Percentiles rank a stretch among this genome's conserved stretches.
Conservation (phyloP, 2,329 filamentous ascomycete species). For the Monosporascus ibericus region DNA sequence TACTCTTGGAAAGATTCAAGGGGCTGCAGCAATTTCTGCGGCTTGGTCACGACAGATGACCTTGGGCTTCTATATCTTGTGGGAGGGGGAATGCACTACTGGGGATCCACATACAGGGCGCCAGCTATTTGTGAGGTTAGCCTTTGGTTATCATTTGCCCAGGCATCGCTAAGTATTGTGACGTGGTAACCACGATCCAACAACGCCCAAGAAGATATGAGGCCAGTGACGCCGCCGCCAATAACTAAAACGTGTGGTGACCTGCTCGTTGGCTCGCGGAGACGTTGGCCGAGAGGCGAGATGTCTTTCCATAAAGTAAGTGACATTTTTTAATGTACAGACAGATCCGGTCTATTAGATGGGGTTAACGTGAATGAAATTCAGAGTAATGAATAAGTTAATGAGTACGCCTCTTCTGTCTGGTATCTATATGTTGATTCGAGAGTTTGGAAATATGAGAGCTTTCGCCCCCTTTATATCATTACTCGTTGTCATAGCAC, state of each 20-base stretch:
- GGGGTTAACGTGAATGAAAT: background rate
- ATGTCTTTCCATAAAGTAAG: slow-evolving; percentile 27
- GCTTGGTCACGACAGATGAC: background rate
- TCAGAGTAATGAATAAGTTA: background rate
- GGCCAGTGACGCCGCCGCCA: slow-evolving; percentile 26
- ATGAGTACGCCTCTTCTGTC: background rate
- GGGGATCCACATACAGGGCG: slow-evolving; percentile 21
- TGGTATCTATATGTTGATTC: background rate
- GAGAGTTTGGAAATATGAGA: background rate
- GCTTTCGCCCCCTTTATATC: background rate
- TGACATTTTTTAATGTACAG: slow-evolving; percentile 17
- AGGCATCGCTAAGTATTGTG: slow-evolving; percentile 37
- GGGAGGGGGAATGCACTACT: background rate
- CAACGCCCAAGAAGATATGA: slow-evolving; percentile 33
- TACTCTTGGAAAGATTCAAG: too few relatives aligned
- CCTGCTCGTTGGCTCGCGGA: slow-evolving; percentile 18
- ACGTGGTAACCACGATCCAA: slow-evolving; percentile 38
- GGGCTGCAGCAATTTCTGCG: background rate
- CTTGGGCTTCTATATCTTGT: too few relatives aligned
- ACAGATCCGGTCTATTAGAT: background rate
- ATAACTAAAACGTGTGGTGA: slow-evolving; percentile 25
- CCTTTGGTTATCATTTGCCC: slow-evolving; percentile 31
- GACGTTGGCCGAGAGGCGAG: slow-evolving; percentile 20
- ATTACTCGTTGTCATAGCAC: too few relatives aligned
- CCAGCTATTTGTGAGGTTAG: slow-evolving; percentile 41